Evolutionary conservation across 225 moss, liverwort and hornwort genomes (phyloP).

Genomic region (Physcomitrium patens): DNA sequence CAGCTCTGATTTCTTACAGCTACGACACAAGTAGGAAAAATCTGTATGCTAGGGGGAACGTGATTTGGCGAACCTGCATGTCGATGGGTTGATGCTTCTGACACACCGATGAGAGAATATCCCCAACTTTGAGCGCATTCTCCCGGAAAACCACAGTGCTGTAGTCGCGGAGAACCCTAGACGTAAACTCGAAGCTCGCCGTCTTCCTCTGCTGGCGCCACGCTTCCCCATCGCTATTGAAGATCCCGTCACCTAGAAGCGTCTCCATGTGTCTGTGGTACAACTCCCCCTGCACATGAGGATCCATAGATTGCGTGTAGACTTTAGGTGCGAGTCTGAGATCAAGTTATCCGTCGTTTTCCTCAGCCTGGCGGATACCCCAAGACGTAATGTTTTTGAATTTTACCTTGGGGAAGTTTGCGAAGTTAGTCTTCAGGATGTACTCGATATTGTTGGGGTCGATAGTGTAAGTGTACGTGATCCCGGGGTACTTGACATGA

Average conservation of each 20-base stretch:
- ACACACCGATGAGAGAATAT: conserved; percentile 35
- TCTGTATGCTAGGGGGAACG: no score
- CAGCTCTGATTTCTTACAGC: no score
- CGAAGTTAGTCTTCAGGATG: conserved; percentile 63
- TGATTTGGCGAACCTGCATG: conserved; percentile 48
- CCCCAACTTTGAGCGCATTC: conserved; percentile 48
- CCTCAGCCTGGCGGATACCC: no score
- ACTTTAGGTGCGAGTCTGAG: no score
- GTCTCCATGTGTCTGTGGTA: conserved; percentile 46
- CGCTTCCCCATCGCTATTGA: conserved; percentile 57
- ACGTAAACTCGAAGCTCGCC: conserved; percentile 63
- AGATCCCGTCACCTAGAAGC: conserved; percentile 62
- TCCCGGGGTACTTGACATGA: conserved; percentile 31
- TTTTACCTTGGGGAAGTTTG: conserved; percentile 57
- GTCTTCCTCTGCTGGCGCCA: conserved; percentile 69
- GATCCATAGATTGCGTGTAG: no score
- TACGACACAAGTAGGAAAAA: no score
- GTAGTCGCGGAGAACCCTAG: conserved; percentile 57
- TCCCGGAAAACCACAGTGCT: conserved; percentile 52
- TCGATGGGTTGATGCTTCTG: conserved; percentile 28
- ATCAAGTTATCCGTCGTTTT: no score
- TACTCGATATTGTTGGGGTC: conserved; percentile 62
- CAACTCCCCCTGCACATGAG: conserved; percentile 45
- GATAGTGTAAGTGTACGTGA: conserved; percentile 53
- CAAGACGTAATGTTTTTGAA: no score